Conservation (phyloP, 179 eudicot genomes). For the Beta lomatogona region DNA sequence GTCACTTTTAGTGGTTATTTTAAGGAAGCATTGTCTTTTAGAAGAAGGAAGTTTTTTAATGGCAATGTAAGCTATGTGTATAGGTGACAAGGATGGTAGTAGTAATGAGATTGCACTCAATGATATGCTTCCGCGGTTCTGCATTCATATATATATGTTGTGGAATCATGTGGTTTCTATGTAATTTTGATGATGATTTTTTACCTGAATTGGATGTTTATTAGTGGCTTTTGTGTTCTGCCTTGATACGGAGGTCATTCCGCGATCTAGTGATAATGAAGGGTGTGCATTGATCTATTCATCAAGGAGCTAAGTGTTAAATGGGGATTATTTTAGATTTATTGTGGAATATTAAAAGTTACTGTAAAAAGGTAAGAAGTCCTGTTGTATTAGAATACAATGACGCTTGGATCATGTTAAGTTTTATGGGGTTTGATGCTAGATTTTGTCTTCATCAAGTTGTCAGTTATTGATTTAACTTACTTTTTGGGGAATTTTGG, state of each 20-base stretch:
- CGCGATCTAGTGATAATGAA: background rate
- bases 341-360: background rate
- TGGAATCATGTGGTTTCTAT: conserved; percentile 1
- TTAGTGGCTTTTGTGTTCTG: background rate
- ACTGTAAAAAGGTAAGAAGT: background rate
- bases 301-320: background rate
- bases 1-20: no score
- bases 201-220: conserved; percentile 7
- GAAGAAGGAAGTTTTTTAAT: no score
- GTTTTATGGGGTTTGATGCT: background rate
- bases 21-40: no score
- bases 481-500: background rate
- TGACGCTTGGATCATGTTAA: background rate
- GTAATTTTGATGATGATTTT: background rate
- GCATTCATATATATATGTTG: no score
- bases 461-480: background rate
- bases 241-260: background rate
- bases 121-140: no score
- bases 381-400: background rate
- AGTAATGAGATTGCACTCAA: no score
- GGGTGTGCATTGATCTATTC: background rate
- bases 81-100: no score
- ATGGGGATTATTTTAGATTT: background rate
- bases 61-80: no score
- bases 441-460: background rate